A percentile compares a stretch with the other conserved stretches of the same genome.
Conservation (phyloP, 2,329 filamentous ascomycete genomes). For the Aspergillus sp. region DNA sequence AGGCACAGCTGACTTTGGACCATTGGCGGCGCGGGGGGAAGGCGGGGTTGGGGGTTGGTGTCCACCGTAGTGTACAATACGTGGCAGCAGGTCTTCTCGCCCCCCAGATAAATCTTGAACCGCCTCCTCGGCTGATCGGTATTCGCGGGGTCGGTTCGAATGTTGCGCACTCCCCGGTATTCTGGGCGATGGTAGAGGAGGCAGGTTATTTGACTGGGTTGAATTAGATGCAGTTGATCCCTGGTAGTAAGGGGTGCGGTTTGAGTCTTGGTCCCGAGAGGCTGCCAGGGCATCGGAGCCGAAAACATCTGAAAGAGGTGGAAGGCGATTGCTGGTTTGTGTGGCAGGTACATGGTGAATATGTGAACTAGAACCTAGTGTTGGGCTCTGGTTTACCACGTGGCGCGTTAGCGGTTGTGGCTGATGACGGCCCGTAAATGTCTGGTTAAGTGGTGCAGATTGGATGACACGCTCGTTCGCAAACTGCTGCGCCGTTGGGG, state of each 20-base stretch:
- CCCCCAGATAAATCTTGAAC: conserved; percentile 87
- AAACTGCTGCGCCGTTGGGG: conserved; percentile 88
- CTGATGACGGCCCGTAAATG: conserved; percentile 87
- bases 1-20: conserved; percentile 28
- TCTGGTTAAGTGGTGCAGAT: conserved; percentile 90
- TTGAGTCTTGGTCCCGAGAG: conserved; percentile 34
- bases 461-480: conserved; percentile 94
- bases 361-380: conserved; percentile 79
- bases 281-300: conserved; percentile 68
- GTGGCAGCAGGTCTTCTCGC: conserved; percentile 87
- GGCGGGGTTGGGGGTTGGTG: conserved; percentile 92
- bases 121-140: conserved; percentile 92
- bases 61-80: conserved; percentile 91
- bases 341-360: conserved; percentile 86
- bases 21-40: conserved; percentile 55
- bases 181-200: conserved; percentile 74
- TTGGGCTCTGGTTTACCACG: conserved; percentile 77
- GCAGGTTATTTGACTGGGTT: conserved; percentile 63
- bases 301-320: conserved; percentile 93
- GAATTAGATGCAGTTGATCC: conserved; percentile 64
- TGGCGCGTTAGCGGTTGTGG: conserved; percentile 75
- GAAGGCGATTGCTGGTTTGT: conserved; percentile 88
- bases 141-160: conserved; percentile 71
- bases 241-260: conserved; percentile 43
- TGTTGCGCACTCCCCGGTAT: conserved; percentile 61